Evolutionary conservation across 352 stramenopile species (phyloP), one percentile per base, ranked within the genome.

Genomic region (Phytopythium delawarense): DNA sequence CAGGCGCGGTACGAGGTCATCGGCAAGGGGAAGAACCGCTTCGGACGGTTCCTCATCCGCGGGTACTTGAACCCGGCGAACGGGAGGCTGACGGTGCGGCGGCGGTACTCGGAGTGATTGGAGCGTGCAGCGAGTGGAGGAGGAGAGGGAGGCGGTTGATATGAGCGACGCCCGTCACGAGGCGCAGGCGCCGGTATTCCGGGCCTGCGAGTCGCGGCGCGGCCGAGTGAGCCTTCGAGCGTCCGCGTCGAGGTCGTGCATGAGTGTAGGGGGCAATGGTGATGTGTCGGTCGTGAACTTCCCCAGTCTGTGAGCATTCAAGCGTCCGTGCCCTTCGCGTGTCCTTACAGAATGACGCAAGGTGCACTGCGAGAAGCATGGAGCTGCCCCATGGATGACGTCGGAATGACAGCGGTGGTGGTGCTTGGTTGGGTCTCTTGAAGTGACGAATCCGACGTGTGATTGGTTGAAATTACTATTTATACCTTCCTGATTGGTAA

Each of bases 11-110:
- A 88, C 62, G 66, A 72, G 55, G 80, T 92, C 55, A 71, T 88
- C n/a, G 82, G 82, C 52, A 81, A 77, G 37, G 82, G 82, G 28
- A 79, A 78, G 59, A 92, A 92, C 56, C 75, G 64, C 42, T 92
- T 76, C 46, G 82, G 82, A 0, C 60, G 64, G n/a, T 92, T 92
- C 59, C 69, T 92, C 7, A 87, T 92, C 52, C 75, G 70, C 63
- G 82, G 82, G 20, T 90, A 86, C 48, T 50, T 83, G 30, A 87
- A 84, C 50, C 67, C 69, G 11, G 68, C 70, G 49, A 72, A 66
- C 20, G 72, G 77, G 7, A 67, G 63, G 15, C 78, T 92, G 46
- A 70, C 54, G 1, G 75, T 92, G 51, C 82, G 81, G 18, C 71
- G 82, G 25, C 70, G 70, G 46, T 91, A 91, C 69, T 69, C 88